Evolutionary conservation across 2,329 filamentous ascomycete species (phyloP).

Genomic region (Hymenoscyphus salicellus): DNA sequence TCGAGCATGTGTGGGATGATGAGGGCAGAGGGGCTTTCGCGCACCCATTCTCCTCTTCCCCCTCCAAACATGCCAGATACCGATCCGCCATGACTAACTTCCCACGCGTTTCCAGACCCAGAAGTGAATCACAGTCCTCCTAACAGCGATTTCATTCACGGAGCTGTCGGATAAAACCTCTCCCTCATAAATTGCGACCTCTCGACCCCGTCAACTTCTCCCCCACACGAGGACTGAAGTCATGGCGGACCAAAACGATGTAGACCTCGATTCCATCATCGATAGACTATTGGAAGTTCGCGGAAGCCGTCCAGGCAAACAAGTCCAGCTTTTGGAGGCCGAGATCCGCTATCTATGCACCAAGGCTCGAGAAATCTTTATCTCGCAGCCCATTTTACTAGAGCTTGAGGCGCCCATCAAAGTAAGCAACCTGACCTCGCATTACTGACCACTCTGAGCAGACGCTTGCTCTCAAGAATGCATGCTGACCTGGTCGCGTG

Average conservation of each 20-base stretch:
- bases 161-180: slow-evolving; percentile 14
- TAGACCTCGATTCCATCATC: slow-evolving; percentile 99
- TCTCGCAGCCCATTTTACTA: slow-evolving; percentile 95
- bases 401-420: slow-evolving; percentile 99
- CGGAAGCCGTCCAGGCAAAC: slow-evolving; percentile 96
- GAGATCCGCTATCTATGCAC: slow-evolving; percentile 98
- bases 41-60: slow-evolving; percentile 15
- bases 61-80: slow-evolving; percentile 19
- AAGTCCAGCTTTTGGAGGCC: slow-evolving; percentile 92
- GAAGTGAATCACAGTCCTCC: slow-evolving; percentile 37
- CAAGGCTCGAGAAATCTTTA: slow-evolving; percentile 98
- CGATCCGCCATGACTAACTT: slow-evolving; percentile 20
- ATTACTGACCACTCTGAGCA: neutral
- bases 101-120: slow-evolving; percentile 25
- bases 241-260: slow-evolving; percentile 80
- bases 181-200: slow-evolving; percentile 28
- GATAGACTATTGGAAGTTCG: slow-evolving; percentile 95
- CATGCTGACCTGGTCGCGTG: slow-evolving; percentile 19
- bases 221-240: slow-evolving; percentile 36
- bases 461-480: neutral
- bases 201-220: slow-evolving; percentile 31
- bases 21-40: slow-evolving; percentile 12
- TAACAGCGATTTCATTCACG: slow-evolving; percentile 27
- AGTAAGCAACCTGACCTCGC: slow-evolving; percentile 52
- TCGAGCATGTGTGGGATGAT: neutral